A percentile compares a stretch with the other conserved stretches of the same genome.
Conservation (phyloP, 1,139 yeast genomes). For the Pichiaceae sp. region DNA sequence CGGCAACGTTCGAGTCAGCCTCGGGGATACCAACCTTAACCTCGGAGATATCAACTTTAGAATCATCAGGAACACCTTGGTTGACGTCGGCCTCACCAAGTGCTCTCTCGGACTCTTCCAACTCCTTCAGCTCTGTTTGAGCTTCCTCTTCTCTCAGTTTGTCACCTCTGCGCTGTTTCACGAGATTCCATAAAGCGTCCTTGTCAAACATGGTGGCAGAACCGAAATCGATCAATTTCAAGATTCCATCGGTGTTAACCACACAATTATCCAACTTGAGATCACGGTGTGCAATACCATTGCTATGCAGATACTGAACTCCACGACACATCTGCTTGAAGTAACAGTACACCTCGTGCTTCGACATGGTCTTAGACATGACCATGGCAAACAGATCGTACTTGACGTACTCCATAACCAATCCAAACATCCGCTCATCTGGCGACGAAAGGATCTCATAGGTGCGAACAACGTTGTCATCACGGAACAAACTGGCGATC, state of each 20-base stretch:
- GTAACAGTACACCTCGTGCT: constrained; percentile 55
- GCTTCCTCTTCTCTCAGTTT: background rate
- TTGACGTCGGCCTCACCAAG: background rate
- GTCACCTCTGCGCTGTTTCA: constrained; percentile 1
- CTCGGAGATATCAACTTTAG: background rate
- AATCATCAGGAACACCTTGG: background rate
- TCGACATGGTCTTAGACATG: constrained; percentile 60
- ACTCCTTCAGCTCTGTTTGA: too few species aligned
- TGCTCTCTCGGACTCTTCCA: background rate
- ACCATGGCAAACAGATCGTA: constrained; percentile 71
- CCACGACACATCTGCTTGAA: constrained; percentile 61
- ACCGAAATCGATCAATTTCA: constrained; percentile 72
- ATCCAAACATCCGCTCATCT: constrained; percentile 41
- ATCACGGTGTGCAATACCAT: constrained; percentile 73
- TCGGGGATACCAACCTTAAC: background rate
- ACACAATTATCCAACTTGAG: constrained; percentile 74
- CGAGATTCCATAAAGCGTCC: background rate
- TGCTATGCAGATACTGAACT: constrained; percentile 49
- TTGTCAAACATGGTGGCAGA: constrained; percentile 52
- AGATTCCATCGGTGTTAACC: constrained; percentile 49
- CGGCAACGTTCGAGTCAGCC: background rate
- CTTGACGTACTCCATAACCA: constrained; percentile 71
- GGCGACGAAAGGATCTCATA: constrained; percentile 44
- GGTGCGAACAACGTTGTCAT: constrained; percentile 58
- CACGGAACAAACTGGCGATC: constrained; percentile 52